Percentiles rank a stretch among this genome's conserved stretches.
Conservation (phyloP, 305 asterid species). For the Fraxinus xanthoxyloides region DNA sequence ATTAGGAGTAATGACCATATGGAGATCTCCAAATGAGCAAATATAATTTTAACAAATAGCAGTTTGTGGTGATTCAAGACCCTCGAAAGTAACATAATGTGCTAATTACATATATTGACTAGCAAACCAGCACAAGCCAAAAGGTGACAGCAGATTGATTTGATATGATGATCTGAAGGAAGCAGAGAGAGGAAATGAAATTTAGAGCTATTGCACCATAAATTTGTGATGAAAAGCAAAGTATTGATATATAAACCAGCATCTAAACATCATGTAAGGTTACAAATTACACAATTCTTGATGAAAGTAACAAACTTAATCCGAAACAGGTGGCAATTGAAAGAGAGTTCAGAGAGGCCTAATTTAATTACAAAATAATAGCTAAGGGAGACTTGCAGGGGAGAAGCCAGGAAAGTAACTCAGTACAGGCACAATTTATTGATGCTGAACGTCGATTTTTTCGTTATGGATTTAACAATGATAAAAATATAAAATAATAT, state of each 20-base stretch:
- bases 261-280: not conserved
- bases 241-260: not conserved
- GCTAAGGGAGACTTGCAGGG: not conserved
- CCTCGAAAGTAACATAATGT: not conserved
- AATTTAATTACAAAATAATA: not conserved
- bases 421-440: too few relatives aligned
- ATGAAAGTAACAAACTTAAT: not conserved
- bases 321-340: not conserved
- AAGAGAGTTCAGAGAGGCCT: not conserved
- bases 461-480: not conserved
- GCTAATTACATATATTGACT: not conserved
- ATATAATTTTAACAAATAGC: not conserved
- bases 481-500: too few relatives aligned
- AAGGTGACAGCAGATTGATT: not conserved
- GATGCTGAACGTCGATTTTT: not conserved
- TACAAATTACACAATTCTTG: not conserved
- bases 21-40: not conserved
- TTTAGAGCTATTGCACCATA: not conserved
- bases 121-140: not conserved
- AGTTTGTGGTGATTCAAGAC: not conserved
- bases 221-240: not conserved
- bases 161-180: not conserved
- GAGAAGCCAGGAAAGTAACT: too few relatives aligned
- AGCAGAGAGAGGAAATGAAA: not conserved
- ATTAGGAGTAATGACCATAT: not conserved